Evolutionary conservation across 202 grass and related monocot species (phyloP).

Genomic region (Setaria viridis): DNA sequence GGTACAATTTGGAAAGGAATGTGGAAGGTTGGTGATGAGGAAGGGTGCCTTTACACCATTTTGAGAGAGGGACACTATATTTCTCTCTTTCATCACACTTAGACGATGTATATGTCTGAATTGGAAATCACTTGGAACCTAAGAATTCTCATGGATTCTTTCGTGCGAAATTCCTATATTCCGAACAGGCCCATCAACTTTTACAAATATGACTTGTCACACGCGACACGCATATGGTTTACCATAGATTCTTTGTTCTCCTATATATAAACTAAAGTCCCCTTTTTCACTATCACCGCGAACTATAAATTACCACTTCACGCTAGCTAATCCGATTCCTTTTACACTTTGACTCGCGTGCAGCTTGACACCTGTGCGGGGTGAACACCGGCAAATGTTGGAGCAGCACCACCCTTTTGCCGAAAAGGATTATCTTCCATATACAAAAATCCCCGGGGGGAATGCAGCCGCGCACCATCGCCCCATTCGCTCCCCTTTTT

Average conservation of each 20-base stretch:
- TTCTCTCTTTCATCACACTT: neutral
- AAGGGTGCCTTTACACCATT: neutral
- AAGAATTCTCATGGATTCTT: neutral
- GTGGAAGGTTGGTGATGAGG: constrained; percentile 23
- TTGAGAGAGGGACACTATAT: neutral
- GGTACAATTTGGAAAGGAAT: constrained; percentile 32
- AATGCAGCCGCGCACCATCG: constrained; percentile 28
- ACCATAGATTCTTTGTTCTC: neutral
- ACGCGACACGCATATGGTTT: neutral
- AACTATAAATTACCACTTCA: neutral
- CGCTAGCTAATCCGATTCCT: constrained; percentile 5
- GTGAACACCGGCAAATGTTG: constrained; percentile 36
- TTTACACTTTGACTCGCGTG: neutral
- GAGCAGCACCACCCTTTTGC: neutral
- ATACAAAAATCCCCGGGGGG: neutral
- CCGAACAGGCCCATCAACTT: neutral
- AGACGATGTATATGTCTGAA: neutral
- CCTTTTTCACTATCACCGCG: neutral
- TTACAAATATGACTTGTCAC: neutral
- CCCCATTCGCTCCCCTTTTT: neutral
- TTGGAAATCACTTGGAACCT: neutral
- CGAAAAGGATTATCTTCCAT: constrained; percentile 1
- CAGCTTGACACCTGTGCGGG: constrained; percentile 9
- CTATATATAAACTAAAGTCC: neutral
- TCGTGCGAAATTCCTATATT: neutral